Evolutionary conservation across 140 eudicot genomes (phyloP), one percentile per base, ranked within the genome.

Genomic region (Senecio squalidus): DNA sequence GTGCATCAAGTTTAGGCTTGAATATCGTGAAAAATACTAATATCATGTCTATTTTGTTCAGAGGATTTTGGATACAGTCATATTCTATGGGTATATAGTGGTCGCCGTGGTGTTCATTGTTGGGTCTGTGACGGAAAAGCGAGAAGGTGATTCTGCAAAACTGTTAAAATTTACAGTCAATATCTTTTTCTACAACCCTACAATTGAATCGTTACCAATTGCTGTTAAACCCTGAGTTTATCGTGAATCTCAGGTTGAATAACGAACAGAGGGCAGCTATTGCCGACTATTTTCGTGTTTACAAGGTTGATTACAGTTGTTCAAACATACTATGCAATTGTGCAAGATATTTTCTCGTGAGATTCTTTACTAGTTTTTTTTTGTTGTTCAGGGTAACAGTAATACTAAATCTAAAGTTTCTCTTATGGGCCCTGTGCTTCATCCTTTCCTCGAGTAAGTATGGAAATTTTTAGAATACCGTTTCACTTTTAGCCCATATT

Each of bases 111-210:
- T 78, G 98, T 92, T 27, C 98, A 92, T 65, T 92, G 98, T 60
- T 92, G 98, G 98, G 98, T 92, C 60, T 92, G 98, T 69, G 96
- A 92, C 72, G 83, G 80, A 48, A 92, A 75, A 80, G 98, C 98
- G 41, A 82, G 96, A 78, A 84, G 98, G 98, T 92, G 70, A 31
- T 55, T 28, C 36, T 44, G 29, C 53, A 70, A 21, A 66, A 53
- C 45, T 50, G 40, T 21, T 41, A 40, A 41, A 55, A 23, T 9
- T 1, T 30, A 58, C 25, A 13, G 27, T 58, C 14, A 15, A 4
- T 31, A 8, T 2, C 9, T 39, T 14, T 60, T 9, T 33, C 9
- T 18, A 33, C 31, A 1, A 56, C 27, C 17, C 30, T 28, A 57
- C 29, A 50, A 8, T 41, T 41, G 38, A 41, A 31, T 45, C 55